Percentiles rank a stretch among this genome's conserved stretches.
These are phyloP conservation scores for Axilococcus clingmanii DNA, from an alignment of 139 green algal species.

Conservation along the genomic window DNA sequence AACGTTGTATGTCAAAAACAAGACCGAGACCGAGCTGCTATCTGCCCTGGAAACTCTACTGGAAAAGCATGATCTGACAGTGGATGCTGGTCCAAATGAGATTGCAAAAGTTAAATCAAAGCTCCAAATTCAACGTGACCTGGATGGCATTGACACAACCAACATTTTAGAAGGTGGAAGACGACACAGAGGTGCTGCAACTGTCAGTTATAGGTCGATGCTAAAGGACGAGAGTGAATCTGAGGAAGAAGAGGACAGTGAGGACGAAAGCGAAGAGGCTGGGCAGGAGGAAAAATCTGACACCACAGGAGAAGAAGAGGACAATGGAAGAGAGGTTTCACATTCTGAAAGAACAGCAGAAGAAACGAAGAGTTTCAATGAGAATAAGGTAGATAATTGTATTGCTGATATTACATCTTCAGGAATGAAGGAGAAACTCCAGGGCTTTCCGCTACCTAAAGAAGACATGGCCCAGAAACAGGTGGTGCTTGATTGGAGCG, in stretches of 20 bases:
- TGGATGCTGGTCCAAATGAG: slow-evolving; percentile 4
- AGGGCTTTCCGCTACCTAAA: no score
- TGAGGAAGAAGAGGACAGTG: slow-evolving; percentile 6
- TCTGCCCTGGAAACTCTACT: slow-evolving; percentile 18
- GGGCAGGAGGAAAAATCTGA: neutral
- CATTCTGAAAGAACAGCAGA: no score
- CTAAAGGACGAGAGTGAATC: neutral
- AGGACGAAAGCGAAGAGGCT: slow-evolving; percentile 3
- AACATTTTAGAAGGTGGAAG: slow-evolving; percentile 55
- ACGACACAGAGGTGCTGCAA: slow-evolving; percentile 20
- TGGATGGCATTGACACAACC: slow-evolving; percentile 66
- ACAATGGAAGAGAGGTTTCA: no score
- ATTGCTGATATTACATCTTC: no score
- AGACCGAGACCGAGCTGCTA: slow-evolving; percentile 10
- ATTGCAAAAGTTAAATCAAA: slow-evolving; percentile 18
- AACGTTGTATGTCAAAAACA: slow-evolving; percentile 21
- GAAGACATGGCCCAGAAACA: no score
- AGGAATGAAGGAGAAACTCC: no score
- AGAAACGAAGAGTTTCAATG: no score
- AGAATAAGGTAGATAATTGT: no score
- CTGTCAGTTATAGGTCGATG: slow-evolving; percentile 13
- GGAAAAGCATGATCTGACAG: slow-evolving; percentile 21
- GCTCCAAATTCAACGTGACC: slow-evolving; percentile 40
- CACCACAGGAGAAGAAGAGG: neutral
- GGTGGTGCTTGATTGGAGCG: no score